These are phyloP conservation scores for Cyclanthera cordifolia DNA, from an alignment of 306 rosid species.

Conservation along the genomic window DNA sequence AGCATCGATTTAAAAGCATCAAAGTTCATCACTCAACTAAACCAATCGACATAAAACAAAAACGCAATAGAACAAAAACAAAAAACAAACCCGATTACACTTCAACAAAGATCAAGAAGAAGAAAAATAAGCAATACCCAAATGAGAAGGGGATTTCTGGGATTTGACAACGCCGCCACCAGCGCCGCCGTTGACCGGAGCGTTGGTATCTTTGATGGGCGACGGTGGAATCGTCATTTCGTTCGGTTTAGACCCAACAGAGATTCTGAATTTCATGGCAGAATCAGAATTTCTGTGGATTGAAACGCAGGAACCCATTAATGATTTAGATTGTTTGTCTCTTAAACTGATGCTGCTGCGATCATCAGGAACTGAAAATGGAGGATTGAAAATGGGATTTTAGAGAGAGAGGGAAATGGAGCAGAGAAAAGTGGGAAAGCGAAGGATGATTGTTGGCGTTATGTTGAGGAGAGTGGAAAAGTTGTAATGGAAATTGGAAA, in stretches of 20 bases:
- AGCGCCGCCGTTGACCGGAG: slow-evolving; percentile 7
- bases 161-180: slow-evolving; percentile 23
- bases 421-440: background rate
- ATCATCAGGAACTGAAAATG: slow-evolving; percentile 24
- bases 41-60: background rate
- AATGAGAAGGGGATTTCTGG: slow-evolving; percentile 38
- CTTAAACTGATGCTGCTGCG: slow-evolving; percentile 19
- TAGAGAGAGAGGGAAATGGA: slow-evolving; percentile 21
- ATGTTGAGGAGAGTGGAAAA: slow-evolving; percentile 21
- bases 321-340: slow-evolving; percentile 1
- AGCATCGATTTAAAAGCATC: background rate
- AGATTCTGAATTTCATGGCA: slow-evolving; percentile 39
- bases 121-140: slow-evolving; percentile 16
- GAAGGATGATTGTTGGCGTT: background rate
- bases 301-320: slow-evolving; percentile 75
- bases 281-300: slow-evolving; percentile 37
- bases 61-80: background rate
- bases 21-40: background rate
- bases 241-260: slow-evolving; percentile 41
- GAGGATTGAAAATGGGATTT: background rate
- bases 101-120: background rate
- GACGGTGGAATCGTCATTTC: slow-evolving; percentile 46
- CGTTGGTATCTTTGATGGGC: slow-evolving; percentile 40
- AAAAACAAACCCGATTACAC: background rate
- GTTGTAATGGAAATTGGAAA: slow-evolving; percentile 15